Percentiles rank a stretch among this genome's conserved stretches.
These are phyloP conservation scores for Fusarium phyllophilum DNA, from an alignment of 2,329 filamentous ascomycete genomes.

Conservation along the genomic window DNA sequence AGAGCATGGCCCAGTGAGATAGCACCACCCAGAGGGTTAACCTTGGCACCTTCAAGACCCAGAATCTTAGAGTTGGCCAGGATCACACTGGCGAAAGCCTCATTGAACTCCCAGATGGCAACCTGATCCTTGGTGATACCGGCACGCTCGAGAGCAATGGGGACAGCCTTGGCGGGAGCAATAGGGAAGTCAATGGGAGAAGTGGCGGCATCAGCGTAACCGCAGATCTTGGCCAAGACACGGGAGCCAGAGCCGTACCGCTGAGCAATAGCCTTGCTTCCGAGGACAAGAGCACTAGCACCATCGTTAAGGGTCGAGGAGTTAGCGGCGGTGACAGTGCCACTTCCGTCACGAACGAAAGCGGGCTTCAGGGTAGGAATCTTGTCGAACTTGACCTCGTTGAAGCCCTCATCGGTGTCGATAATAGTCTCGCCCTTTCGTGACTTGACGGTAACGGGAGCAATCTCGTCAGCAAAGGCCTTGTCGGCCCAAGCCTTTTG, in stretches of 20 bases:
- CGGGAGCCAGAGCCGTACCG: conserved; percentile 81
- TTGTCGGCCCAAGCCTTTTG: conserved; percentile 88
- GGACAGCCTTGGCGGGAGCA: conserved; percentile 91
- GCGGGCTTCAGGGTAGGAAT: conserved; percentile 88
- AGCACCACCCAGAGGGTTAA: conserved; percentile 90
- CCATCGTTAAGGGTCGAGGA: conserved; percentile 95
- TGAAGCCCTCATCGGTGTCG: conserved; percentile 87
- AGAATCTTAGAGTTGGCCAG: conserved; percentile 95
- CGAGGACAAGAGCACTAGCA: conserved; percentile 87
- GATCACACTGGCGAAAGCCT: conserved; percentile 95
- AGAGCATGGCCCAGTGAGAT: conserved; percentile 93
- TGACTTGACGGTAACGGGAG: conserved; percentile 83
- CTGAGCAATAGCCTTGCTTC: conserved; percentile 81
- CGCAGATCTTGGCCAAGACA: conserved; percentile 86
- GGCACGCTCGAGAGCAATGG: conserved; percentile 86
- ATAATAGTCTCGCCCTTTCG: conserved; percentile 86
- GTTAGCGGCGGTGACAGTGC: conserved; percentile 94
- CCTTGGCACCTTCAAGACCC: conserved; percentile 79
- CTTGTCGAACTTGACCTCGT: conserved; percentile 88
- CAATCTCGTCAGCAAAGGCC: conserved; percentile 89
- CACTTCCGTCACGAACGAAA: conserved; percentile 85
- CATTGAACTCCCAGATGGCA: conserved; percentile 97
- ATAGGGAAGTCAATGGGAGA: conserved; percentile 95
- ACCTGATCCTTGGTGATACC: conserved; percentile 93
- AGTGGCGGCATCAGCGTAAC: conserved; percentile 88